These are phyloP conservation scores for Coemansia furcata DNA, from an alignment of 192 early-diverging fungal genomes.

Conservation along the genomic window DNA sequence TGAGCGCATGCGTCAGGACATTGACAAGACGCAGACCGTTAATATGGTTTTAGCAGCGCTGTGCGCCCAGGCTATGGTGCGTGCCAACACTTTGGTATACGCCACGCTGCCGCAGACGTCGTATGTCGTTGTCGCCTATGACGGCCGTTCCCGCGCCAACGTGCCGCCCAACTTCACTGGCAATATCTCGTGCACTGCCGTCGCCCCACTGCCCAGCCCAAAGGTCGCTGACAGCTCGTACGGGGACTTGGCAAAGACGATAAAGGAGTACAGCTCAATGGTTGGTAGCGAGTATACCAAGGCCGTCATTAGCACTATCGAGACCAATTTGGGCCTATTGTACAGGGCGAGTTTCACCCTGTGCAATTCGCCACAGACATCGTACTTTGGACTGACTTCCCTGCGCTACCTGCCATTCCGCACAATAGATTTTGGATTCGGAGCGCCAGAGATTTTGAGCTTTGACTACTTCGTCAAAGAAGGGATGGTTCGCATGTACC, in stretches of 20 bases:
- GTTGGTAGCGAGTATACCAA: constrained; percentile 33
- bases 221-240: constrained; percentile 8
- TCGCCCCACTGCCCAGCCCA: constrained; percentile 15
- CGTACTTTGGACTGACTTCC: constrained; percentile 35
- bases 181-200: constrained; percentile 29
- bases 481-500: constrained; percentile 30
- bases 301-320: constrained; percentile 21
- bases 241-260: constrained; percentile 21
- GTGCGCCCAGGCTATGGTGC: constrained; percentile 19
- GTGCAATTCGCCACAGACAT: constrained; percentile 28
- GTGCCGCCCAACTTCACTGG: constrained; percentile 32
- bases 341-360: constrained; percentile 25
- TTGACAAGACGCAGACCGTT: constrained; percentile 22
- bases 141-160: constrained; percentile 21
- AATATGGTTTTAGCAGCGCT: constrained; percentile 20
- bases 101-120: constrained; percentile 12
- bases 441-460: constrained; percentile 21
- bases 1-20: constrained; percentile 37
- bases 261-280: constrained; percentile 24
- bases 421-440: constrained; percentile 45
- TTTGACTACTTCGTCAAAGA: constrained; percentile 35
- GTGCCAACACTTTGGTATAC: constrained; percentile 22
- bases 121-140: constrained; percentile 42
- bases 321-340: constrained; percentile 34
- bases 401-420: constrained; percentile 37